Conservation (phyloP, 1,139 yeast species). For the Debaryomyces fabryi region DNA sequence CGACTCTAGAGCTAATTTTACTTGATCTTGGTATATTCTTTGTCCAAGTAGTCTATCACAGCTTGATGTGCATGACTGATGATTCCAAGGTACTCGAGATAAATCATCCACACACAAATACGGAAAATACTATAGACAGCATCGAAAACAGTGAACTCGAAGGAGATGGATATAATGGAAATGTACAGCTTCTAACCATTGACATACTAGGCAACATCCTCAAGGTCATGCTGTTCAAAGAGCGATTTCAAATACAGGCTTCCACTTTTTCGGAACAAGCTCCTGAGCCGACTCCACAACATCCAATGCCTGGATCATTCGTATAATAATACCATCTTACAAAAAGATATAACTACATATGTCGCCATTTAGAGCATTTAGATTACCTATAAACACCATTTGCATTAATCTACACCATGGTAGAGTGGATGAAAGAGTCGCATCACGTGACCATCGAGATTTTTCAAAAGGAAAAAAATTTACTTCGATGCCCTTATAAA, state of each 20-base stretch:
- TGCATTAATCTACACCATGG: not conserved
- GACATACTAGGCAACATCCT: constrained; percentile 27
- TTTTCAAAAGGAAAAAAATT: constrained; percentile 5
- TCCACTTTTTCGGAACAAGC: not conserved
- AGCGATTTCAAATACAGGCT: constrained; percentile 6
- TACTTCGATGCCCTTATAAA: constrained; percentile 10
- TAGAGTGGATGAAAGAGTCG: too few relatives aligned
- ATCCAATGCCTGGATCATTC: constrained; percentile 15
- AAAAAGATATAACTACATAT: not conserved
- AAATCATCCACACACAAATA: not conserved
- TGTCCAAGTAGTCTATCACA: constrained; percentile 35
- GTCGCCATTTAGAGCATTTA: not conserved
- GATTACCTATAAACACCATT: not conserved
- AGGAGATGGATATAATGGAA: constrained; percentile 47
- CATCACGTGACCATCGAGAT: not conserved
- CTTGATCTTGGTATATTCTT: constrained; percentile 31
- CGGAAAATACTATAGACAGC: constrained; percentile 12
- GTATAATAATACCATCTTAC: constrained; percentile 9
- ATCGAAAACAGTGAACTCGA: constrained; percentile 21
- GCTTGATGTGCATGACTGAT: constrained; percentile 35
- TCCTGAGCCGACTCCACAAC: not conserved
- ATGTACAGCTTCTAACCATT: constrained; percentile 34
- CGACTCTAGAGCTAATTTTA: constrained; percentile 28
- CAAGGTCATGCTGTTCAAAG: constrained; percentile 17
- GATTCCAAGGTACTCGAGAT: constrained; percentile 32